A percentile compares a stretch with the other conserved stretches of the same genome.
Conservation (phyloP, 495 filamentous ascomycete species). For the Penicillium mononematosum region DNA sequence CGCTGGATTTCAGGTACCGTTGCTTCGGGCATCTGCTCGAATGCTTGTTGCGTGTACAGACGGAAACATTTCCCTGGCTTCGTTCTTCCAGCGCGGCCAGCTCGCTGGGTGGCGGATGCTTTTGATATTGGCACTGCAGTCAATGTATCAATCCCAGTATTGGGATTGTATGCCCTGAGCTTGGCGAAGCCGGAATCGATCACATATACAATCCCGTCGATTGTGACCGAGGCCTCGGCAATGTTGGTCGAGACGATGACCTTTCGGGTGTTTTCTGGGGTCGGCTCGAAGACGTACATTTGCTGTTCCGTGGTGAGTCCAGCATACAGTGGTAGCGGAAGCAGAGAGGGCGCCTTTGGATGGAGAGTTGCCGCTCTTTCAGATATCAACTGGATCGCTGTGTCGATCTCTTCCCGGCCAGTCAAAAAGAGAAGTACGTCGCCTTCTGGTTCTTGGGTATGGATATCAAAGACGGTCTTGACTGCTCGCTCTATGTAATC, state of each 20-base stretch:
- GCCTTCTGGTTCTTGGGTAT: slow-evolving; percentile 77
- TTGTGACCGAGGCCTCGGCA: slow-evolving; percentile 92
- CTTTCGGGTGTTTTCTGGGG: slow-evolving; percentile 83
- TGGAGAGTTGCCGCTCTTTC: slow-evolving; percentile 77
- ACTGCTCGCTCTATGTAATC: slow-evolving; percentile 87
- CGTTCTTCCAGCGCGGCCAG: slow-evolving; percentile 88
- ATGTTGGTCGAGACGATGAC: slow-evolving; percentile 96
- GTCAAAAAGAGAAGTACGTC: slow-evolving; percentile 93
- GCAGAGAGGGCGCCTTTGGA: slow-evolving; percentile 63
- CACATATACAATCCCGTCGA: slow-evolving; percentile 90
- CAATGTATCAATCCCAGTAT: slow-evolving; percentile 84
- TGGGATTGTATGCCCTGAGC: slow-evolving; percentile 81
- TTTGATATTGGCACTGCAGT: slow-evolving; percentile 88
- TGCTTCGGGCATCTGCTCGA: slow-evolving; percentile 65
- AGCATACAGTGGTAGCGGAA: slow-evolving; percentile 83
- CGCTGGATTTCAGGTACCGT: slow-evolving; percentile 91
- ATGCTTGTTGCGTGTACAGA: slow-evolving; percentile 80
- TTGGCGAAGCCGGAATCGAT: slow-evolving; percentile 94
- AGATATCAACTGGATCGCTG: slow-evolving; percentile 70
- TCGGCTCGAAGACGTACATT: slow-evolving; percentile 85
- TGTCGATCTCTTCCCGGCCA: slow-evolving; percentile 91
- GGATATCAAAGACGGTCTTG: slow-evolving; percentile 90
- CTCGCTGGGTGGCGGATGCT: slow-evolving; percentile 88
- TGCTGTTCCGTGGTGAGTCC: slow-evolving; percentile 87
- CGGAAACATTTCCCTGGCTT: slow-evolving; percentile 94